Evolutionary conservation across 257 asterid genomes (phyloP).

Genomic region (Petrea volubilis): DNA sequence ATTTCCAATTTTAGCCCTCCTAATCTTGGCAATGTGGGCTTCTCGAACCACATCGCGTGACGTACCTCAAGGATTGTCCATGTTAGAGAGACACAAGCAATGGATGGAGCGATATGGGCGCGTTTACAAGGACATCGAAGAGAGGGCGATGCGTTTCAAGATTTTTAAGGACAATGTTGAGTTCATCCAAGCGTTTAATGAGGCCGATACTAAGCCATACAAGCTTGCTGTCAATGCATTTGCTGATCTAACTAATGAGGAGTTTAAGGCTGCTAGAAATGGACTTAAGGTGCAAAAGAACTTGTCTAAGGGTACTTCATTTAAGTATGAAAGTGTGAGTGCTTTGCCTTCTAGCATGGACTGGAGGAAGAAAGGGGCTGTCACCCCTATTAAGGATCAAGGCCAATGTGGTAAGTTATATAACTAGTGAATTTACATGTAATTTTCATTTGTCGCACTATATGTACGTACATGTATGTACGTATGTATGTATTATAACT

Average conservation of each 20-base stretch:
- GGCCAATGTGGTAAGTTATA: conserved; percentile 58
- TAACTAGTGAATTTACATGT: no score
- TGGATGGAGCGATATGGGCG: conserved; percentile 19
- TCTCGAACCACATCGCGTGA: conserved; percentile 20
- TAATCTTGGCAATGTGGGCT: conserved; percentile 6
- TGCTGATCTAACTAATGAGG: conserved; percentile 28
- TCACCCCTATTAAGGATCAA: conserved; percentile 55
- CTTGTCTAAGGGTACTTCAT: background rate
- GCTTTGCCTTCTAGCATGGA: conserved; percentile 29
- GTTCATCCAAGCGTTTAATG: conserved; percentile 20
- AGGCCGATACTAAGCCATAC: conserved; percentile 8
- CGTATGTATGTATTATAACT: no score
- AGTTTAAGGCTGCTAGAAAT: conserved; percentile 18
- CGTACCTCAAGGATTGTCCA: background rate
- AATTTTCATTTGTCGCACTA: no score
- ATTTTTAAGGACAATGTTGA: conserved; percentile 23
- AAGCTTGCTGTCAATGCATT: conserved; percentile 27
- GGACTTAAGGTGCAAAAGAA: conserved; percentile 4
- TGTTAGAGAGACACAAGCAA: conserved; percentile 28
- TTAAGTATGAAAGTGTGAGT: conserved; percentile 26
- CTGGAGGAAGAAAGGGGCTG: conserved; percentile 68
- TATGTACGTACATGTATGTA: no score
- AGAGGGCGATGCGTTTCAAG: conserved; percentile 15
- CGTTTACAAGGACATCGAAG: background rate
- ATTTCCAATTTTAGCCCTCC: conserved; percentile 10